Evolutionary conservation across 768 basidiomycete species (phyloP).

Genomic region (Cystofilobasidium capitatum): DNA sequence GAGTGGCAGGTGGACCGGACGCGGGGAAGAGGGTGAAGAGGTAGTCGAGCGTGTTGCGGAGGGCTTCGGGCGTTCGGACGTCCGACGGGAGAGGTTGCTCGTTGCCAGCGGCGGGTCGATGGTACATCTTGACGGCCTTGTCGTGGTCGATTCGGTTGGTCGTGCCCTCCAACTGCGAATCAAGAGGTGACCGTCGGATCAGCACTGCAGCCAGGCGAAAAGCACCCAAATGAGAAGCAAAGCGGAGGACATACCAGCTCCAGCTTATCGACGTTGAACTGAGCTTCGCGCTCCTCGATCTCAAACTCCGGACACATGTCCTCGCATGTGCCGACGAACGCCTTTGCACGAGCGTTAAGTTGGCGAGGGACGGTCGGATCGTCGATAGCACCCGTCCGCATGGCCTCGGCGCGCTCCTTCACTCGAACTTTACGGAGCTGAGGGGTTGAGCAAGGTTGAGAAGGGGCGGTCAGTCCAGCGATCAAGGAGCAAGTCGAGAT

Average conservation of each 20-base stretch:
- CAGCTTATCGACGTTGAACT: slow-evolving; percentile 76
- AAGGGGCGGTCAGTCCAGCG: background rate
- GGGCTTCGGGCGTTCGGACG: slow-evolving; percentile 71
- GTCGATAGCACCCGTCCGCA: slow-evolving; percentile 76
- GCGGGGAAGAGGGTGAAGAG: slow-evolving; percentile 74
- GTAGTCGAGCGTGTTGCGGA: slow-evolving; percentile 81
- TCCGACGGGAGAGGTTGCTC: slow-evolving; percentile 77
- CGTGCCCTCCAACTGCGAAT: slow-evolving; percentile 57
- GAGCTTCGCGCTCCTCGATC: slow-evolving; percentile 76
- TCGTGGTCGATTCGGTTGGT: slow-evolving; percentile 66
- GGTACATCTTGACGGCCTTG: slow-evolving; percentile 87
- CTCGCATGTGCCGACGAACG: slow-evolving; percentile 81
- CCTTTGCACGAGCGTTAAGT: slow-evolving; percentile 71
- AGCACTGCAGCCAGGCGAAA: background rate
- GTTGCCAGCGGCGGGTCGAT: slow-evolving; percentile 81
- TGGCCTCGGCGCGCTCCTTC: slow-evolving; percentile 43
- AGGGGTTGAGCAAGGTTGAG: background rate
- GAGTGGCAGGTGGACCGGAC: slow-evolving; percentile 48
- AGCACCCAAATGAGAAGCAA: background rate
- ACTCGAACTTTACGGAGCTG: slow-evolving; percentile 41
- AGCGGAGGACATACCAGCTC: slow-evolving; percentile 59
- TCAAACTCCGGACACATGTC: slow-evolving; percentile 95
- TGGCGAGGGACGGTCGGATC: slow-evolving; percentile 69
- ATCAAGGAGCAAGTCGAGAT: too few relatives aligned
- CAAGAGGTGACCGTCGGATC: background rate